These are phyloP conservation scores for Chamaecyparis obtusa DNA, from an alignment of 75 land plant genomes.

Conservation along the genomic window DNA sequence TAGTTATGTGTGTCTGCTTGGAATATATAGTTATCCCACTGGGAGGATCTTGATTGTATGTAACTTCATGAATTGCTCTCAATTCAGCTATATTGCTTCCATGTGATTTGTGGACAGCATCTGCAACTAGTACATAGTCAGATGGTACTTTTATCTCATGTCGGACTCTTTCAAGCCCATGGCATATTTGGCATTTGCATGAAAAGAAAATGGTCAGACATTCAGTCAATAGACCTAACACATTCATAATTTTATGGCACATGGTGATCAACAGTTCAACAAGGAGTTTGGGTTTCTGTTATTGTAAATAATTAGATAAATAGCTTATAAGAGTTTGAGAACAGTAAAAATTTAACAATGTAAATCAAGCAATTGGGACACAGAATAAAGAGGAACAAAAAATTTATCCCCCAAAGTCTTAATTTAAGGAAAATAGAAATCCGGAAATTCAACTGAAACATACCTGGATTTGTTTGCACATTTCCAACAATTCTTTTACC, in stretches of 20 bases:
- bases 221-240: neutral
- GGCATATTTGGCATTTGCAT: neutral
- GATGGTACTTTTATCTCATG: neutral
- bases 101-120: neutral
- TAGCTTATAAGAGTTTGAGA: neutral
- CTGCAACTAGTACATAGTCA: neutral
- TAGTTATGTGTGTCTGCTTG: neutral
- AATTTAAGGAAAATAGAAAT: neutral
- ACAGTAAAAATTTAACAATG: neutral
- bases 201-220: neutral
- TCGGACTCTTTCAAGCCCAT: neutral
- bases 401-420: neutral
- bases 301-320: neutral
- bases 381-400: neutral
- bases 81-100: neutral
- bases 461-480: constrained; percentile 1
- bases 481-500: neutral
- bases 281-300: neutral
- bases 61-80: neutral
- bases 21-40: neutral
- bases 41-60: neutral
- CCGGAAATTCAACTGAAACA: neutral
- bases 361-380: neutral
- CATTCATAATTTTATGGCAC: neutral
- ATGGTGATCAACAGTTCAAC: neutral